Evolutionary conservation across 495 filamentous ascomycete genomes (phyloP), one percentile per base, ranked within the genome.

Genomic region (Neurospora intermedia): DNA sequence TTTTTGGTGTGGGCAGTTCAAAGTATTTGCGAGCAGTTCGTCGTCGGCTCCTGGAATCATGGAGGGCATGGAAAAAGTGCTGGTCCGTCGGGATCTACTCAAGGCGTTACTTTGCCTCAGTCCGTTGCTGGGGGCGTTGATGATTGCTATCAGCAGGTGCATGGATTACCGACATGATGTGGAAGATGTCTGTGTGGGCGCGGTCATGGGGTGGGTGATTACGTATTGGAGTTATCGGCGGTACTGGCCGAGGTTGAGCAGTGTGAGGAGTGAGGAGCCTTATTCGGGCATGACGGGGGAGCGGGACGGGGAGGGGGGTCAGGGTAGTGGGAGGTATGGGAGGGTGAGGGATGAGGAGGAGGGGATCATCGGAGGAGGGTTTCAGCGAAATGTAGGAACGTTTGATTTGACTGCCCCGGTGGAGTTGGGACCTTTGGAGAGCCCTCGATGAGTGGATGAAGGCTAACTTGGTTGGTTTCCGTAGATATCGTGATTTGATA

Each of bases 131-230:
- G 93, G 91, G 38, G 96, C 96, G 7, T 84, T 90, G 5, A 81
- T 98, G 84, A 94, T 98, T 75, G 94, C 94, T 2, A 93, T 97
- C 66, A 95, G 91, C n/a, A 87, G 96, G 8, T 89, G 93, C 69
- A 91, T 97, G 78, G 96, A 99, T 80, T 99, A 99, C 79, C 83
- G 96, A 38, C 96, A 99, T 76, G 96, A 98, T 79, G 92, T 96
- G 6, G 97, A 91, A 69, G 96, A 99, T 83, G 96, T 99, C 23
- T 91, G 88, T 35, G 84, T 84, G 18, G 96, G 96, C 0, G 89
- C 88, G 1, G 73, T 92, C 40, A 84, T 99, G 15, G 96, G 96
- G 2, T 86, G 91, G 74, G 78, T 83, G 8, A 83, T 98, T 11
- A 90, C 92, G 20, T 92, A 91, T 77, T 96, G 94, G 82, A 93